Evolutionary conservation across 768 basidiomycete genomes (phyloP).

Genomic region (Chalciporus chontae): DNA sequence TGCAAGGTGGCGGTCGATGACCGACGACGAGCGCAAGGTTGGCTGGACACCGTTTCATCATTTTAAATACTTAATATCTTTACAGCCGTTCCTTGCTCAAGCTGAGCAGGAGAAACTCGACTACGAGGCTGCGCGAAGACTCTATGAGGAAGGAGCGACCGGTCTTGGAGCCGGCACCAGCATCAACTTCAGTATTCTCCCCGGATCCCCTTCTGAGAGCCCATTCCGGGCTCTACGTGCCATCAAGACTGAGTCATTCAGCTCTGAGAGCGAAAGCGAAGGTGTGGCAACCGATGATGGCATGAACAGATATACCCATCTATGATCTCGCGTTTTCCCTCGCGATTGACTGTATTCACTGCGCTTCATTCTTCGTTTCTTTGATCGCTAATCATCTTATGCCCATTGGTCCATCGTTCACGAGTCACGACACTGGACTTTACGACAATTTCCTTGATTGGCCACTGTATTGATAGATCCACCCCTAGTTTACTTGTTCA

Average conservation of each 20-base stretch:
- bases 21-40: conserved; percentile 91
- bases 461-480: conserved; percentile 41
- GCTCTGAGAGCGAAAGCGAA: conserved; percentile 72
- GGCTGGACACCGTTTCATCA: conserved; percentile 16
- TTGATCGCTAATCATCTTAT: conserved; percentile 33
- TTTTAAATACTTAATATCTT: conserved; percentile 15
- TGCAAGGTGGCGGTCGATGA: conserved; percentile 90
- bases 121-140: conserved; percentile 78
- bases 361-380: conserved; percentile 17
- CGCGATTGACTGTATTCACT: conserved; percentile 7
- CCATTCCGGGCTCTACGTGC: conserved; percentile 39
- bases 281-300: conserved; percentile 52
- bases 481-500: conserved; percentile 32
- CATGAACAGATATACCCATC: conserved; percentile 35
- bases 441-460: conserved; percentile 31
- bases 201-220: conserved; percentile 55
- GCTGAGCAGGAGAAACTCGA: conserved; percentile 95
- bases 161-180: conserved; percentile 61
- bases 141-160: conserved; percentile 82
- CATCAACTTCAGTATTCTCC: conserved; percentile 82
- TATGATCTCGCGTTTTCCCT: conserved; percentile 26
- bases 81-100: conserved; percentile 85
- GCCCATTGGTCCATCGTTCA: conserved; percentile 12
- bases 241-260: conserved; percentile 58
- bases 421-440: conserved; percentile 30